A percentile compares a stretch with the other conserved stretches of the same genome.
phyloP scores from a whole-genome alignment of 2,329 filamentous ascomycete species.

The Fusarium longipes region DNA sequence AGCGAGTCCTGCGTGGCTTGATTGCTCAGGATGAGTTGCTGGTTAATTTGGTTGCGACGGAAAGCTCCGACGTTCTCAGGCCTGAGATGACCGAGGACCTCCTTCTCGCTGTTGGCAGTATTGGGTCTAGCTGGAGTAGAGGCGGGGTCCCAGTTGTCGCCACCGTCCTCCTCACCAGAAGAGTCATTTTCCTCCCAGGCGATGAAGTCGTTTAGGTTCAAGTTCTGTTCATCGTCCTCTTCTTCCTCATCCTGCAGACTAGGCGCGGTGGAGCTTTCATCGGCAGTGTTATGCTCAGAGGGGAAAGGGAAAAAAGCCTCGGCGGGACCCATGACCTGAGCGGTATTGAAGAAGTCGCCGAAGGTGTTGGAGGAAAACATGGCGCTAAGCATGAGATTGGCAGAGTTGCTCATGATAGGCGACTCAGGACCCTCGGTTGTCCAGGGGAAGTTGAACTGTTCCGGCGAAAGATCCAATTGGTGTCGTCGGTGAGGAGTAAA shows the following conservation, averaged over 20 bases:
- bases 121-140: slow-evolving; percentile 64
- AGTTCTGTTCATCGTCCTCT: slow-evolving; percentile 72
- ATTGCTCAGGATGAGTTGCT: slow-evolving; percentile 69
- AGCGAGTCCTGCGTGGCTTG: slow-evolving; percentile 72
- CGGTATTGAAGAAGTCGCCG: slow-evolving; percentile 68
- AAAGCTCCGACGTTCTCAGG: slow-evolving; percentile 80
- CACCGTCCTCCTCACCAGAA: slow-evolving; percentile 69
- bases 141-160: slow-evolving; percentile 61
- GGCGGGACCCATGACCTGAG: slow-evolving; percentile 76
- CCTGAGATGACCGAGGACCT: slow-evolving; percentile 69
- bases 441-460: slow-evolving; percentile 64
- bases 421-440: slow-evolving; percentile 56
- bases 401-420: slow-evolving; percentile 73
- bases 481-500: slow-evolving; percentile 65
- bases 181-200: slow-evolving; percentile 70
- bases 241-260: slow-evolving; percentile 63
- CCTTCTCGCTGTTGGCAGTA: slow-evolving; percentile 61
- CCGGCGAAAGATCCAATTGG: slow-evolving; percentile 64
- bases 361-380: slow-evolving; percentile 70
- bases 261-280: slow-evolving; percentile 57
- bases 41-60: slow-evolving; percentile 74
- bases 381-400: slow-evolving; percentile 82
- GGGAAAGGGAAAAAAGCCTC: slow-evolving; percentile 81
- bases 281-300: slow-evolving; percentile 66
- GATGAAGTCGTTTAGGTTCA: slow-evolving; percentile 79